Base-by-base conservation (phyloP, 2,329 filamentous ascomycete species). In the Aspergillus texensis region DNA sequence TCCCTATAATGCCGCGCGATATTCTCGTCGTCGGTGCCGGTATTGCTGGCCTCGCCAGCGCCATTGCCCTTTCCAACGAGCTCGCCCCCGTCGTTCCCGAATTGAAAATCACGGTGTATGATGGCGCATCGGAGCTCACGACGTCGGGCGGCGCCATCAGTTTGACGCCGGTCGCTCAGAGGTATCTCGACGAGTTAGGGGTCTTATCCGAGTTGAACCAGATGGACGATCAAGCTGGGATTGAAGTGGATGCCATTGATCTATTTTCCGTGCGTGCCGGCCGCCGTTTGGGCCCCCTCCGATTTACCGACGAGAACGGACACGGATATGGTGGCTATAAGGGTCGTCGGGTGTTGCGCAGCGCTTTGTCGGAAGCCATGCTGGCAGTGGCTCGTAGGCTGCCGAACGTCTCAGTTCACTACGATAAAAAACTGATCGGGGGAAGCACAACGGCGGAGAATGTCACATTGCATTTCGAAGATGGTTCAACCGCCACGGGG, bases 121-220 rank as follows among this genome's bases (percentile, higher is more conserved):
- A 78, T 56, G 68, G 74, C 21, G 69, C 71, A 14, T 54, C 68
- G 9, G 61, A 71, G 9, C 72, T 71, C 9, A 70, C 74, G 4
- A 77, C 73, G 10, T 69, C 73, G 6, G 77, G 77, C 12, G 77
- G 77, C 5, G 75, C 77, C 4, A 73, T 79, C 50, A 75, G 75
- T 60, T 67, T 79, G 19, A 77, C 75, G 1, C 77, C 77, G 2
- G 74, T 74, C 32, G 77, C 76, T 3, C 67, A 77, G 30, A 70
- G 75, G 21, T 71, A 76, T 57, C 70, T 79, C 9, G 71, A 76
- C 41, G 66, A 75, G 34, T 64, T 79, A 9, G 77, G 76, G 5
- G 71, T 78, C 16, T 63, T 77, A 21, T 55, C 70, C 2, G 70
- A 73, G 52, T 70, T 79, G 21, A 62, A 70, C 30, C 62, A 67